Evolutionary conservation across 140 eudicot genomes (phyloP).

Genomic region (Flaveria floridana): DNA sequence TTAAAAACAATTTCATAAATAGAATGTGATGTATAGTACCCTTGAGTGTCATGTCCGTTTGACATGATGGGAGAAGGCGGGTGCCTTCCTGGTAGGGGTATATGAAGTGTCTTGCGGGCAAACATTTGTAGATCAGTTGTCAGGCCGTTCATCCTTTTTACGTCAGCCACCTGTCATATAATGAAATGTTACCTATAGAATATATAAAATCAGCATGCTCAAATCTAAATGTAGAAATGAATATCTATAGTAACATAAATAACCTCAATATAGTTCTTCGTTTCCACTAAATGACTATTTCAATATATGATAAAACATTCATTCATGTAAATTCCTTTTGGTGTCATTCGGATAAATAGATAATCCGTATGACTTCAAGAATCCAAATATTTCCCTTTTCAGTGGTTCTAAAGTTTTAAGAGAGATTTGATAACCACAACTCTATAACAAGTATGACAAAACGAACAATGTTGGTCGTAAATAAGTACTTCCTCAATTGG

Average conservation of each 20-base stretch:
- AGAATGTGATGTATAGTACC: conserved; percentile 44
- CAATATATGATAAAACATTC: not conserved
- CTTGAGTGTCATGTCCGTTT: conserved; percentile 45
- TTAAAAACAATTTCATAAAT: conserved; percentile 5
- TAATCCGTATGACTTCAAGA: not conserved
- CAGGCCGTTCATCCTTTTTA: conserved; percentile 76
- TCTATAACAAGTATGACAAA: conserved; percentile 1
- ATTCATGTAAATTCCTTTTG: not conserved
- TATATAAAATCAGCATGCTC: not conserved
- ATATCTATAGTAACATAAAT: not conserved
- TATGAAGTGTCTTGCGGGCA: conserved; percentile 83
- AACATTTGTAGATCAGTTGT: conserved; percentile 95
- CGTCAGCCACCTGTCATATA: conserved; percentile 71
- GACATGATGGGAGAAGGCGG: conserved; percentile 78
- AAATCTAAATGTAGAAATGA: not conserved
- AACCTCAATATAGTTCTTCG: not conserved
- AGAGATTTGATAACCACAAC: not conserved
- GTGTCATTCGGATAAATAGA: not conserved
- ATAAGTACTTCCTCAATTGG: not conserved
- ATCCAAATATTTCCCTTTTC: not conserved
- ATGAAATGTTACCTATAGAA: conserved; percentile 21
- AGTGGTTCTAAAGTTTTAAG: not conserved
- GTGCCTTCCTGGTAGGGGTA: conserved; percentile 96
- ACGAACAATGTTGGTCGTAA: not conserved
- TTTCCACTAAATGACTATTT: not conserved